Conservation (phyloP, 2,329 filamentous ascomycete species). For the Penicillium brevicompactum region DNA sequence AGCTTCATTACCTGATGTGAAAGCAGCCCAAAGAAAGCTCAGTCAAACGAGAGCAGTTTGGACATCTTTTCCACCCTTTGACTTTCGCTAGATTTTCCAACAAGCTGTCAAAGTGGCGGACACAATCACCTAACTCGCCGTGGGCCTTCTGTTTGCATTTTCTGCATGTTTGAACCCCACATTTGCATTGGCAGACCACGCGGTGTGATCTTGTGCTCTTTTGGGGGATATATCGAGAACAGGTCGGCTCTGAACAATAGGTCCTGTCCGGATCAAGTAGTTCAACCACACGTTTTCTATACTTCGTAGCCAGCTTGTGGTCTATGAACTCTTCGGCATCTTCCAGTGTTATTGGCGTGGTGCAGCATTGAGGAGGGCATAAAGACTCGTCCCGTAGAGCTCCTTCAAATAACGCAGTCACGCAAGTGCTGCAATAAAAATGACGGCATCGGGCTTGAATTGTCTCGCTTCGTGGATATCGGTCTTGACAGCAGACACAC, state of each 20-base stretch:
- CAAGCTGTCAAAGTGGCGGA: neutral
- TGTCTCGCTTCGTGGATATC: neutral
- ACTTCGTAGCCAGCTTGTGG: neutral
- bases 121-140: neutral
- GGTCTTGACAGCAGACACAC: conserved; percentile 1
- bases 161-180: conserved; percentile 1
- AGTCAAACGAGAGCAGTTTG: conserved; percentile 2
- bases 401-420: neutral
- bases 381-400: conserved; percentile 2
- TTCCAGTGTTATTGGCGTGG: neutral
- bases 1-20: conserved; percentile 4
- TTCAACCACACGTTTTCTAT: neutral
- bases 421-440: conserved; percentile 1
- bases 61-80: conserved; percentile 4
- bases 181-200: neutral
- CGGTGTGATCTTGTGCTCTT: neutral
- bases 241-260: conserved; percentile 1
- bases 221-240: neutral
- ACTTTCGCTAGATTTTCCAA: conserved; percentile 1
- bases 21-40: conserved; percentile 3
- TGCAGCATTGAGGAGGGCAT: conserved; percentile 5
- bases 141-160: conserved; percentile 4
- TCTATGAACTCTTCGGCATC: neutral
- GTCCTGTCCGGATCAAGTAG: neutral
- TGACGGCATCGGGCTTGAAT: conserved; percentile 1